Conservation (phyloP, 495 filamentous ascomycete species). For the Lepidopterella palustris region DNA sequence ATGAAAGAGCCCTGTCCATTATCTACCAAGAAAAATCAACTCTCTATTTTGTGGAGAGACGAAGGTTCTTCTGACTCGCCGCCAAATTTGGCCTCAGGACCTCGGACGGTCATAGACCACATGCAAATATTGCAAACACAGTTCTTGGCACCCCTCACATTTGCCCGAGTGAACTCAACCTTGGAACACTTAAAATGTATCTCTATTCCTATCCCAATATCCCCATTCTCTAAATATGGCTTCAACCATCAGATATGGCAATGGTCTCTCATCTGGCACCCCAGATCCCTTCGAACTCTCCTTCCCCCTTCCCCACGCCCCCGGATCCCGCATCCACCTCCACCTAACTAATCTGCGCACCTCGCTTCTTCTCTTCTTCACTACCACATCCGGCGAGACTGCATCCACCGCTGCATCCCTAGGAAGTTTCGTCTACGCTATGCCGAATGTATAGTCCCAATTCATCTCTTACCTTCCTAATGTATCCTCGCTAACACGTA, state of each 20-base stretch:
- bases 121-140: too few relatives aligned
- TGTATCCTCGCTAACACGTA: constrained; percentile 11
- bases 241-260: not conserved
- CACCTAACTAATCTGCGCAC: constrained; percentile 64
- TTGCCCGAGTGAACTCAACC: too few relatives aligned
- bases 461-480: too few relatives aligned
- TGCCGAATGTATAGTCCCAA: constrained; percentile 67
- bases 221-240: constrained; percentile 10
- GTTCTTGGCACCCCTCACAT: too few relatives aligned
- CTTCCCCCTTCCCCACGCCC: constrained; percentile 66
- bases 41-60: too few relatives aligned
- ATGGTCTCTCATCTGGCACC: constrained; percentile 13
- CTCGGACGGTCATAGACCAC: too few relatives aligned
- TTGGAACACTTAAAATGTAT: too few relatives aligned
- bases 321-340: constrained; percentile 73
- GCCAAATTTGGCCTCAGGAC: too few relatives aligned
- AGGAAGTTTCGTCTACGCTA: constrained; percentile 85
- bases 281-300: constrained; percentile 58
- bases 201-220: too few relatives aligned
- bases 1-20: too few relatives aligned
- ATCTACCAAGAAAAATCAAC: too few relatives aligned
- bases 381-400: constrained; percentile 56
- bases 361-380: constrained; percentile 67
- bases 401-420: constrained; percentile 46
- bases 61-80: too few relatives aligned